Base-by-base conservation (phyloP, 495 filamentous ascomycete species). In the Geoglossum glabrum region DNA sequence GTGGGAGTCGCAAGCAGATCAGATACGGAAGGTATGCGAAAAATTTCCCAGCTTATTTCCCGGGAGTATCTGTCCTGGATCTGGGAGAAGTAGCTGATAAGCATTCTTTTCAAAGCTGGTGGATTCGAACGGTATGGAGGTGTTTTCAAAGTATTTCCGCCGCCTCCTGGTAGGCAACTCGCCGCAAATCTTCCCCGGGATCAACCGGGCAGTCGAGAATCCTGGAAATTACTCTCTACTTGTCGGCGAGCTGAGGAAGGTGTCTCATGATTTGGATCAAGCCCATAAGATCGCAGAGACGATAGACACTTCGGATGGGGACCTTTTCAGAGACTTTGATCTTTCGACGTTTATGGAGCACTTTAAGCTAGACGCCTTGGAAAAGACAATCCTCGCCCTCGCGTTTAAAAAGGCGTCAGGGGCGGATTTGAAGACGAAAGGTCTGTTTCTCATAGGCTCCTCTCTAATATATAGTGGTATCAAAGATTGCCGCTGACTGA, bases 71-170 rank as follows among this genome's bases (percentile, higher is more conserved):
- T 38, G 34, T 23, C 21, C 15, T 34, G 25, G 23, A 9, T 43
- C 5, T 7, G 0, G 19, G 26, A 56, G 1, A 25, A 36, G 13
- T 43, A 36, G 21, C 25, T 56, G 15, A 40, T 27, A 23, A 1
- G 3, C 30, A 52, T 52, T 40, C 6, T 40, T 17, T 33, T 59
- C 38, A 27, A 63, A 95, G 88, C 79, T 96, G 62, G 81, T 95
- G 67, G 84, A 92, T 76, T 87, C 88, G 61, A 80, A 92, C 90
- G 87, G 87, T 66, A 95, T 95, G 89, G 90, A 95, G 74, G 87
- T 92, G 63, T 95, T 85, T 70, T 78, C 83, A 36, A 93, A 84
- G 73, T 95, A 90, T 70, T 93, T 95, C 70, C 81, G 84, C 67
- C 86, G 89, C 67, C 76, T 95, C 64, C 77, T 96, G 57, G 82